A percentile compares a stretch with the other conserved stretches of the same genome.
Evolutionary conservation across 768 basidiomycete genomes (phyloP).

Genomic region (Austroboletus eburneus): DNA sequence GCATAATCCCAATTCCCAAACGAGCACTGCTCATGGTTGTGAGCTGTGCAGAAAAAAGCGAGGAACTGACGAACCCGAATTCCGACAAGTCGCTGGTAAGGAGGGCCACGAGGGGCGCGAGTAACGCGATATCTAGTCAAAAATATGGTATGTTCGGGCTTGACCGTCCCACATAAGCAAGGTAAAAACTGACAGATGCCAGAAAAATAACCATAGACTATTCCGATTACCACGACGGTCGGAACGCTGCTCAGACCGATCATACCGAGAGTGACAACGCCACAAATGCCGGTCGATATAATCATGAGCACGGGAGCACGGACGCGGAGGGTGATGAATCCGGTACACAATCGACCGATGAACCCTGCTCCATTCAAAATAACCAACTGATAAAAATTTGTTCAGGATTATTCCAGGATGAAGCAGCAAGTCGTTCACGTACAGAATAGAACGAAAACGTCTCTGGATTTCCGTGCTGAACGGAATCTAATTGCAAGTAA

Average conservation of each 20-base stretch:
- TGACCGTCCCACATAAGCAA: neutral
- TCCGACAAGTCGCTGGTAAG: slow-evolving; percentile 44
- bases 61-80: slow-evolving; percentile 37
- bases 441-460: slow-evolving; percentile 53
- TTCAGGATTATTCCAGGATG: neutral
- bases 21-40: slow-evolving; percentile 18
- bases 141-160: neutral
- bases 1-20: slow-evolving; percentile 17
- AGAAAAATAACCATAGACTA: slow-evolving; percentile 44
- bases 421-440: neutral
- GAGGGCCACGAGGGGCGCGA: slow-evolving; percentile 41
- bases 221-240: slow-evolving; percentile 37
- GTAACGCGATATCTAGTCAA: slow-evolving; percentile 34
- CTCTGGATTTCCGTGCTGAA: slow-evolving; percentile 40
- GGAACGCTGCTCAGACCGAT: slow-evolving; percentile 34
- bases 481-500: slow-evolving; percentile 50
- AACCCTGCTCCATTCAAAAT: slow-evolving; percentile 50
- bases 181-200: slow-evolving; percentile 30
- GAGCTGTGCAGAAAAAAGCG: neutral
- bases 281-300: slow-evolving; percentile 28
- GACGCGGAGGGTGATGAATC: slow-evolving; percentile 36
- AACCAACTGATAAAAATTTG: slow-evolving; percentile 32
- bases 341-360: slow-evolving; percentile 47
- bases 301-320: slow-evolving; percentile 44
- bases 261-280: slow-evolving; percentile 40